phyloP scores from a whole-genome alignment of 2,329 filamentous ascomycete genomes.

The Aspergillus brunneoviolaceus region DNA sequence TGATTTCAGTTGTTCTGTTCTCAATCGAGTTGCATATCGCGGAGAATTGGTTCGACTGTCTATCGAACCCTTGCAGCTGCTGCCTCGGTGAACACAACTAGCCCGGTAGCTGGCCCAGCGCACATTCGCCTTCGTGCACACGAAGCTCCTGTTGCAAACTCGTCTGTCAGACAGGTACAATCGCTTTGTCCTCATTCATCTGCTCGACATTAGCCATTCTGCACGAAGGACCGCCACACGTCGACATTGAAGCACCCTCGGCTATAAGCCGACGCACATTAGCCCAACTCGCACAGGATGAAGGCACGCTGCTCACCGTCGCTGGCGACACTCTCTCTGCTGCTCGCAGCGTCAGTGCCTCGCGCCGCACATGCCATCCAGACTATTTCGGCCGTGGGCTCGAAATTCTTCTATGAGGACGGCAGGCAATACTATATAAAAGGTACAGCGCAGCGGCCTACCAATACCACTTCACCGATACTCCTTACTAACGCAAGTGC shows the following conservation, averaged over 20 bases:
- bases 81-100: neutral
- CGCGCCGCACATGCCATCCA: conserved; percentile 46
- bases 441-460: conserved; percentile 51
- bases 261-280: neutral
- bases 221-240: neutral
- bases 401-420: conserved; percentile 82
- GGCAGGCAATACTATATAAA: conserved; percentile 83
- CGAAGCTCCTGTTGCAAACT: neutral
- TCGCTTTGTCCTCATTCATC: neutral
- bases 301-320: conserved; percentile 1
- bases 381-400: conserved; percentile 63
- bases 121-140: neutral
- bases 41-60: neutral
- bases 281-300: neutral
- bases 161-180: neutral
- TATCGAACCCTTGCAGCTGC: neutral
- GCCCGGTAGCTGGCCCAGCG: neutral
- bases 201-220: neutral
- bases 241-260: neutral
- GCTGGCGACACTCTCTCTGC: conserved; percentile 12
- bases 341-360: conserved; percentile 29
- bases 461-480: neutral
- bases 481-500: conserved; percentile 10
- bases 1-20: neutral
- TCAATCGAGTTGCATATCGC: neutral